Percentiles rank a stretch among this genome's conserved stretches.
Evolutionary conservation across 192 early-diverging fungal genomes (phyloP).

Genomic region (Phlyctochytrium arcticum): DNA sequence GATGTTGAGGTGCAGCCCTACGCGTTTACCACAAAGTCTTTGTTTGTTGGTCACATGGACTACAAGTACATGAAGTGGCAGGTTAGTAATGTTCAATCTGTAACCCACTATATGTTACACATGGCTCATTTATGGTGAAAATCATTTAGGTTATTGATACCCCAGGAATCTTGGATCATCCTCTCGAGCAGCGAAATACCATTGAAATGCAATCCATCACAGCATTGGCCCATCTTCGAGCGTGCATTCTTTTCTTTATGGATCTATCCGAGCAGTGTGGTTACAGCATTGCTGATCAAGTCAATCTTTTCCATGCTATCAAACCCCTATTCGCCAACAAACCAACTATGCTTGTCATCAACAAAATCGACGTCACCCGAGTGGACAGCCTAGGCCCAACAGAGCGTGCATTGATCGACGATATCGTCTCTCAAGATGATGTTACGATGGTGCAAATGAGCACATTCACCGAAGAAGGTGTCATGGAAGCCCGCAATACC

Average conservation of each 20-base stretch:
- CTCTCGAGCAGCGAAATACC: constrained; percentile 97
- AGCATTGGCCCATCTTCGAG: constrained; percentile 94
- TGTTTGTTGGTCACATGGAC: constrained; percentile 99
- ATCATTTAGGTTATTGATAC: constrained; percentile 89
- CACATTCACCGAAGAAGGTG: constrained; percentile 91
- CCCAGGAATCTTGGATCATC: constrained; percentile 98
- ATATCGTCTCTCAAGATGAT: constrained; percentile 59
- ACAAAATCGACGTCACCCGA: constrained; percentile 90
- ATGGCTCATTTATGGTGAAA: background rate
- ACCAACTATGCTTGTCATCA: constrained; percentile 89
- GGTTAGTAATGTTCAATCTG: constrained; percentile 7
- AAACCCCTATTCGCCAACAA: constrained; percentile 99
- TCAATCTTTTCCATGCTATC: constrained; percentile 86
- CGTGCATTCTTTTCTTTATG: constrained; percentile 95
- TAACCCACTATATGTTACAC: background rate
- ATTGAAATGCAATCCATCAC: constrained; percentile 99
- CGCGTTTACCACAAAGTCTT: constrained; percentile 99
- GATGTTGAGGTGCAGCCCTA: constrained; percentile 99
- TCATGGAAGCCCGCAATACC: constrained; percentile 89
- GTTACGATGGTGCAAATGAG: constrained; percentile 79
- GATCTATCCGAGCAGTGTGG: constrained; percentile 99
- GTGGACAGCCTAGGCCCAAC: constrained; percentile 72
- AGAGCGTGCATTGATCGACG: constrained; percentile 72
- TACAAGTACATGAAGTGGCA: constrained; percentile 99
- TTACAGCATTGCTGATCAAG: constrained; percentile 90